Conservation (phyloP, 2,329 filamentous ascomycete species). For the Penicillium sp. region DNA sequence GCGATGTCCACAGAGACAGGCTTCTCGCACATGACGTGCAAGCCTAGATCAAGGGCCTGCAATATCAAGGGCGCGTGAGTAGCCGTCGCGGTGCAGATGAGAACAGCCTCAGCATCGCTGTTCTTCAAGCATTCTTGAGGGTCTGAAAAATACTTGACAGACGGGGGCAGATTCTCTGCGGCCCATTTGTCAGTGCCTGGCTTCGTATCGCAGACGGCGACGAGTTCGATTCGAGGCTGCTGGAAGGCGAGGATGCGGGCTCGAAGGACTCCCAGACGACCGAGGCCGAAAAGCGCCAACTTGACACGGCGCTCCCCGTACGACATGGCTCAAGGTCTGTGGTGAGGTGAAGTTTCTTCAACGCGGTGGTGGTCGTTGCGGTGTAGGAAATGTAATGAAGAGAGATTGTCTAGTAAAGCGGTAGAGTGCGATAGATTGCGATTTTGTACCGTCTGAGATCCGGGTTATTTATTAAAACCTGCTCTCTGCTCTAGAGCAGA, state of each 20-base stretch:
- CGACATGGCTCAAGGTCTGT: conserved; percentile 3
- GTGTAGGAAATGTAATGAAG: neutral
- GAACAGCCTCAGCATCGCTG: conserved; percentile 10
- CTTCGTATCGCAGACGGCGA: conserved; percentile 35
- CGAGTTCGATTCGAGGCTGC: conserved; percentile 35
- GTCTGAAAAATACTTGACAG: conserved; percentile 12
- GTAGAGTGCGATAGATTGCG: neutral
- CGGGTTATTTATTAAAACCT: neutral
- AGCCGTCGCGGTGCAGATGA: conserved; percentile 14
- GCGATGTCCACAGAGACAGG: conserved; percentile 14
- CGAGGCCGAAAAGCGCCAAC: conserved; percentile 14
- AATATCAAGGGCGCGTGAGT: conserved; percentile 14
- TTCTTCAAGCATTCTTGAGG: conserved; percentile 13
- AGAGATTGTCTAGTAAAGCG: neutral
- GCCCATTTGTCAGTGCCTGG: conserved; percentile 32
- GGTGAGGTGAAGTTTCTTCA: neutral
- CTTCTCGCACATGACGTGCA: conserved; percentile 16
- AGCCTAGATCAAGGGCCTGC: conserved; percentile 11
- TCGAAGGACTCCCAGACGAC: conserved; percentile 21
- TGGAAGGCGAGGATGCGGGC: conserved; percentile 34
- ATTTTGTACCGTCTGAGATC: neutral
- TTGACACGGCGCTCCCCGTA: conserved; percentile 6
- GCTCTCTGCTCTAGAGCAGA: neutral
- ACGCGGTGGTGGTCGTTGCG: neutral
- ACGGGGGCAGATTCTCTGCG: conserved; percentile 21